Evolutionary conservation across 176 grass and related monocot genomes (phyloP), one percentile per base, ranked within the genome.

Genomic region (Phragmites australis): DNA sequence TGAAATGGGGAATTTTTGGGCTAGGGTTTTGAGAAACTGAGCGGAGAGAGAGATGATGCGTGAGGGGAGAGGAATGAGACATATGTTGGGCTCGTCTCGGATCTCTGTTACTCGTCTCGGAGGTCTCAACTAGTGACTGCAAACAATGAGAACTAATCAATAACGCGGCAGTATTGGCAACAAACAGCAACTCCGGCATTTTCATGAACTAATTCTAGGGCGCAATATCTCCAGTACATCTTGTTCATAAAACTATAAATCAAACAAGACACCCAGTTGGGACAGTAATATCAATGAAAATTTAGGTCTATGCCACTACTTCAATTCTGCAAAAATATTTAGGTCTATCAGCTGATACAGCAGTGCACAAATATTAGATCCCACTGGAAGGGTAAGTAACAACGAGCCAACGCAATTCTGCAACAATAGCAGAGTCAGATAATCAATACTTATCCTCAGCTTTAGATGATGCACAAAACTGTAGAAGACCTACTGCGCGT

Each of bases 391-490:
- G 21, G 6, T 6, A 37, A 37, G 34, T 11, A 43, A 8, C 13
- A 66, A 65, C 29, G 57, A 6, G 37, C 45, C 15, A 65, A 72
- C 19, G 19, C 17, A 82, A 52, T 70, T 34, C 56, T 62, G 34
- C 39, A 54, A 31, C 9, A 30, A 56, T 41, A 12, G 8, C 8
- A 46, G 40, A 42, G 56, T 25, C 41, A 68, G 16, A 62, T 15
- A 75, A 40, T 16, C 23, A 58, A 43, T 37, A 84, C 7, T 17
- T 46, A 42, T 42, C 46, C 40, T 62, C 39, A 47, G 45, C 17
- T 85, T 84, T 84, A 37, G 2, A 75, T 76, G 68, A 85, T 62
- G 53, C 47, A 81, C 64, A 57, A 70, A 76, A 52, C 21, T 69
- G n/a, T n/a, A 86, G 2, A 22, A 31, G 37, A 18, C 63, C 31